Conservation (phyloP, 2,329 filamentous ascomycete species). For the Penicillium sp. region DNA sequence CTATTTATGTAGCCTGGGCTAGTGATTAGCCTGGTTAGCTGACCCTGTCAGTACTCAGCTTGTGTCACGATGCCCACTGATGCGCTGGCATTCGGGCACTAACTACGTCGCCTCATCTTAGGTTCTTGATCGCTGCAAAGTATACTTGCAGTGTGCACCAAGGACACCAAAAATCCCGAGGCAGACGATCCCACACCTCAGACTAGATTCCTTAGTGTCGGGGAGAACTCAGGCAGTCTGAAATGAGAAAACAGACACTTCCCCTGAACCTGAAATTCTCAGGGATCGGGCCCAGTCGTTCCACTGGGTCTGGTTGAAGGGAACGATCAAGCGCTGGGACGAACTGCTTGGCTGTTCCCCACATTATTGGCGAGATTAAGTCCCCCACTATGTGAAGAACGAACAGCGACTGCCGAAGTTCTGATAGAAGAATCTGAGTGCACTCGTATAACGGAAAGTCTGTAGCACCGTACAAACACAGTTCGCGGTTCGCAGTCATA, state of each 20-base stretch:
- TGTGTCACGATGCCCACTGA: conserved; percentile 6
- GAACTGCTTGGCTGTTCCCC: conserved; percentile 14
- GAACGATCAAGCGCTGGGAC: conserved; percentile 14
- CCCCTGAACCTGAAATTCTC: neutral
- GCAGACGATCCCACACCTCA: neutral
- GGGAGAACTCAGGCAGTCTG: neutral
- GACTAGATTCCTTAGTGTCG: neutral
- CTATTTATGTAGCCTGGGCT: neutral
- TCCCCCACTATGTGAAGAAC: neutral
- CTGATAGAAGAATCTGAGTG: neutral
- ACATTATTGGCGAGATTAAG: neutral
- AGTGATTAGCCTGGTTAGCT: neutral
- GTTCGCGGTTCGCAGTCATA: neutral
- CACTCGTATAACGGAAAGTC: no score
- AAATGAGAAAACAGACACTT: neutral
- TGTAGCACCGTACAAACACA: no score
- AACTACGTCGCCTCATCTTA: neutral
- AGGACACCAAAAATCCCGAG: neutral
- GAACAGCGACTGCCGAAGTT: neutral
- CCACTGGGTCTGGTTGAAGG: conserved; percentile 3
- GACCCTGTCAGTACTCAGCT: neutral
- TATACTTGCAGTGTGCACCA: neutral
- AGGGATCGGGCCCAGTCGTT: conserved; percentile 14
- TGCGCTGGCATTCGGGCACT: conserved; percentile 27
- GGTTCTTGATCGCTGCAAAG: neutral